Percentiles rank a stretch among this genome's conserved stretches.
These are phyloP conservation scores for Hanseniaspora mollemarum DNA, from an alignment of 805 yeast species.

Conservation along the genomic window DNA sequence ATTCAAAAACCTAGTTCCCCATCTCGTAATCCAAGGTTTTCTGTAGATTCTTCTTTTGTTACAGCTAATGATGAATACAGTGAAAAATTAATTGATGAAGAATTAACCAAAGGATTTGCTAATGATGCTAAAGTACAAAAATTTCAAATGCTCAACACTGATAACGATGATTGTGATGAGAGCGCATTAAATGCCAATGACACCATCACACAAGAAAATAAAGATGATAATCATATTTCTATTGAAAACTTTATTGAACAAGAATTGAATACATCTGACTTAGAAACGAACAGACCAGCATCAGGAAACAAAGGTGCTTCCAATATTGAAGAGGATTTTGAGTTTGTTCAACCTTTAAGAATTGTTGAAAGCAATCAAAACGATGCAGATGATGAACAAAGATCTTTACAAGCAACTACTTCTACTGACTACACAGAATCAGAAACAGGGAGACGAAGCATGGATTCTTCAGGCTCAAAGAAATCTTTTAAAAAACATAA, in stretches of 20 bases:
- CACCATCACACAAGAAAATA: not conserved
- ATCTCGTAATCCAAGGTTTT: not conserved
- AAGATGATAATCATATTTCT: not conserved
- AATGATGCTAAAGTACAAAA: too few species aligned
- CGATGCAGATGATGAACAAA: not conserved
- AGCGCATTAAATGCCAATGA: not conserved
- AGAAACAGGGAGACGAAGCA: conserved; percentile 1
- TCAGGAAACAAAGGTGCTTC: not conserved
- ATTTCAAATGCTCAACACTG: too few species aligned
- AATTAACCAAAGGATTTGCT: not conserved
- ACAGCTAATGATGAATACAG: conserved; percentile 8
- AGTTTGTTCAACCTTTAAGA: not conserved
- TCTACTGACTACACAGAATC: not conserved
- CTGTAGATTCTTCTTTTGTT: not conserved
- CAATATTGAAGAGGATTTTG: not conserved
- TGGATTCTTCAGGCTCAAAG: not conserved
- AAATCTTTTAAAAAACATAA: not conserved
- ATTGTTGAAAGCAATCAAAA: not conserved
- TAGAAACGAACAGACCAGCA: not conserved
- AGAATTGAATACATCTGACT: not conserved
- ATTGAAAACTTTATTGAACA: not conserved
- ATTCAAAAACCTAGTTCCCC: not conserved
- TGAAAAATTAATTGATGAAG: not conserved
- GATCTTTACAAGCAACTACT: conserved; percentile 1
- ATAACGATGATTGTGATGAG: too few species aligned